These are phyloP conservation scores for Amanita fuliginea DNA, from an alignment of 768 basidiomycete species.

Conservation along the genomic window DNA sequence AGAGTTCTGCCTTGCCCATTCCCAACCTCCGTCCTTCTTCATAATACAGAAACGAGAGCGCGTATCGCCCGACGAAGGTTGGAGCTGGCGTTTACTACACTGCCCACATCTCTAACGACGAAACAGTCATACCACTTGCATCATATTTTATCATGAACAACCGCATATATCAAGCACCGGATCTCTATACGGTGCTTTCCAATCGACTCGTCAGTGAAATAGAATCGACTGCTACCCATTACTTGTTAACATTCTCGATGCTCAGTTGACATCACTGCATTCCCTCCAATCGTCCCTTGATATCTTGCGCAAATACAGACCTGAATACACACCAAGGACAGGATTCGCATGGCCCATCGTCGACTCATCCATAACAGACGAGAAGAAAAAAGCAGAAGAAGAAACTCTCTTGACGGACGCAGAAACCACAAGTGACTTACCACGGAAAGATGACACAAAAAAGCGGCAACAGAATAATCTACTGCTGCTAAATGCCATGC, in stretches of 20 bases:
- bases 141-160: slow-evolving; percentile 86
- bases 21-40: slow-evolving; percentile 72
- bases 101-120: slow-evolving; percentile 6
- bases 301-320: slow-evolving; percentile 59
- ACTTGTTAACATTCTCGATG: slow-evolving; percentile 1
- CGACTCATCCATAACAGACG: slow-evolving; percentile 36
- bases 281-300: slow-evolving; percentile 71
- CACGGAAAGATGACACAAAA: slow-evolving; percentile 27
- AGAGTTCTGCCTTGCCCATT: slow-evolving; percentile 79
- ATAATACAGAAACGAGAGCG: slow-evolving; percentile 86
- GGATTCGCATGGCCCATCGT: slow-evolving; percentile 81
- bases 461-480: slow-evolving; percentile 46
- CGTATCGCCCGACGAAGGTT: slow-evolving; percentile 75
- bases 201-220: slow-evolving; percentile 57
- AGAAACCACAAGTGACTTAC: slow-evolving; percentile 15
- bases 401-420: slow-evolving; percentile 16
- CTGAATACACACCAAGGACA: slow-evolving; percentile 74
- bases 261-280: slow-evolving; percentile 56
- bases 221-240: slow-evolving; percentile 2
- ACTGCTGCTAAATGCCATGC: slow-evolving; percentile 71
- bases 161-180: slow-evolving; percentile 81
- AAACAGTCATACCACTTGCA: slow-evolving; percentile 60
- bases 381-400: slow-evolving; percentile 27
- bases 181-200: slow-evolving; percentile 74
- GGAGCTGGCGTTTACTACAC: slow-evolving; percentile 12